Conservation (phyloP, 2,329 filamentous ascomycete species). For the Hymenoscyphus infarciens region DNA sequence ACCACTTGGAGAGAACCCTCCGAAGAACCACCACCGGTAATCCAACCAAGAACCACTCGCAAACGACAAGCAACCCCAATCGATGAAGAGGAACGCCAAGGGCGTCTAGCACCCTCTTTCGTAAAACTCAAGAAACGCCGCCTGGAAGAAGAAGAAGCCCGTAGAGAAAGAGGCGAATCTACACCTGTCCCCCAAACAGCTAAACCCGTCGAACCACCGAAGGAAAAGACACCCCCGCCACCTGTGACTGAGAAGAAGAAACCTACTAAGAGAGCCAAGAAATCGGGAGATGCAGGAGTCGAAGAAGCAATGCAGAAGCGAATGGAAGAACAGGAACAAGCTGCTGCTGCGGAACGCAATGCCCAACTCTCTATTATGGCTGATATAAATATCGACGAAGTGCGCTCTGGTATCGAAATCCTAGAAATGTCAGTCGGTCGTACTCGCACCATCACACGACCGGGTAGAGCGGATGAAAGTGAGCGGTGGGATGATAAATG, state of each 20-base stretch:
- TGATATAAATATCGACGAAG: constrained; percentile 65
- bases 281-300: constrained; percentile 61
- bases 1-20: constrained; percentile 20
- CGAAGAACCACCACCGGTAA: constrained; percentile 13
- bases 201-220: not conserved
- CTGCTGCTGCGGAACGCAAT: constrained; percentile 50
- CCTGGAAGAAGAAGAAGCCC: constrained; percentile 54
- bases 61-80: constrained; percentile 46
- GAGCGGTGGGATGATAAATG: constrained; percentile 81
- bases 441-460: constrained; percentile 31
- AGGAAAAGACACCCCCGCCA: constrained; percentile 27
- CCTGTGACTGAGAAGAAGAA: not conserved
- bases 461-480: constrained; percentile 37
- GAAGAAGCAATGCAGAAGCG: constrained; percentile 60
- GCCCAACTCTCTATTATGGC: constrained; percentile 55
- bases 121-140: constrained; percentile 76
- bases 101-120: constrained; percentile 71
- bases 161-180: constrained; percentile 37
- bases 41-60: constrained; percentile 17
- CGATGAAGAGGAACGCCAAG: constrained; percentile 53
- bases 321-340: constrained; percentile 61
- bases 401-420: constrained; percentile 71
- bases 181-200: constrained; percentile 22
- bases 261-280: constrained; percentile 38
- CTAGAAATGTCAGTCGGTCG: constrained; percentile 68